Evolutionary conservation across 176 grass and related monocot genomes (phyloP).

Genomic region (Chloris gayana): DNA sequence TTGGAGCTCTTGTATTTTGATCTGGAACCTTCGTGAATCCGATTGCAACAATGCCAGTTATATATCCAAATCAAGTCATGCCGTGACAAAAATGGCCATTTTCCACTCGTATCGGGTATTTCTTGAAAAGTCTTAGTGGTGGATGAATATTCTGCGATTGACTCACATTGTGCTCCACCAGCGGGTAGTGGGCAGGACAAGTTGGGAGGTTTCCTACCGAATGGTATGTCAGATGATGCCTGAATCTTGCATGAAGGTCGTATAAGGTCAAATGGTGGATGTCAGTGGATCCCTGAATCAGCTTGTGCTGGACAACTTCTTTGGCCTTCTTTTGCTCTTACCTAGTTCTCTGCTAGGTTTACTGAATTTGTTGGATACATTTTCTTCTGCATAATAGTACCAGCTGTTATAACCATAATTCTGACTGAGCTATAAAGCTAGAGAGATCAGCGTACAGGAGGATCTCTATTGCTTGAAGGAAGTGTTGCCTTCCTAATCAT

Average conservation of each 20-base stretch:
- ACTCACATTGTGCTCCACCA: conserved; percentile 1
- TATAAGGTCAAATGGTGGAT: background rate
- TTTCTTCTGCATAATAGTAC: background rate
- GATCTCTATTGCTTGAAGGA: conserved; percentile 4
- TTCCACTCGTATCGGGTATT: background rate
- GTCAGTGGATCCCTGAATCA: conserved; percentile 47
- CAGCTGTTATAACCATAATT: background rate
- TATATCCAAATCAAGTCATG: background rate
- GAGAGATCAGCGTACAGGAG: background rate
- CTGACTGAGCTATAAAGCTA: background rate
- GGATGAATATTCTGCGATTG: conserved; percentile 35
- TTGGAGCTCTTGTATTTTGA: conserved; percentile 2
- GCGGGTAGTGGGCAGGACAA: background rate
- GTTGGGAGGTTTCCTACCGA: conserved; percentile 12
- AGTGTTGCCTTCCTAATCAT: background rate
- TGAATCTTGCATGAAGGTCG: conserved; percentile 12
- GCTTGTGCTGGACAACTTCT: conserved; percentile 25
- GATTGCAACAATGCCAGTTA: background rate
- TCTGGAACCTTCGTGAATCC: background rate
- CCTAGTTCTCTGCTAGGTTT: background rate
- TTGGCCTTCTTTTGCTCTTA: conserved; percentile 14
- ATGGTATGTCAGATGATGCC: conserved; percentile 14
- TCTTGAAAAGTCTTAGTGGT: background rate
- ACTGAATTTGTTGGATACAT: background rate
- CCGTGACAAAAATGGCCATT: background rate